Evolutionary conservation across 2,329 filamentous ascomycete genomes (phyloP).

Genomic region (Lasiodiplodia sp.): DNA sequence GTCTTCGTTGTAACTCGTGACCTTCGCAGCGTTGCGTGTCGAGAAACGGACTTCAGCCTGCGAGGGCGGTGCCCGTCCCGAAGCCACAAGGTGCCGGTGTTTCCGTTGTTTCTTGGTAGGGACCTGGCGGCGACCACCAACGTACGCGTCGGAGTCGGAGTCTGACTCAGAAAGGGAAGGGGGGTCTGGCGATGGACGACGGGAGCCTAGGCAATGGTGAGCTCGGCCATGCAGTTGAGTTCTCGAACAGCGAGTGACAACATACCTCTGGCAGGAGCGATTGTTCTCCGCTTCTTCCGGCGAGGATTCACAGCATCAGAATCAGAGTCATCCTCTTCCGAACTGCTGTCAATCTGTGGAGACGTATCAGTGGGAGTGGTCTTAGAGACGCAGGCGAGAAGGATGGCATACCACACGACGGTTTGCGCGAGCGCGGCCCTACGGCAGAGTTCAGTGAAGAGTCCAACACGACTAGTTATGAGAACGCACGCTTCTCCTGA

Average conservation of each 20-base stretch:
- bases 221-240: conserved; percentile 48
- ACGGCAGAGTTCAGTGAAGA: conserved; percentile 43
- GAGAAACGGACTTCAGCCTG: conserved; percentile 90
- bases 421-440: conserved; percentile 67
- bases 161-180: conserved; percentile 72
- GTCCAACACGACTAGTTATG: conserved; percentile 28
- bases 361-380: background rate
- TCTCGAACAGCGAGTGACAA: conserved; percentile 56
- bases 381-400: conserved; percentile 34
- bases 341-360: conserved; percentile 63
- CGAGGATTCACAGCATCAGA: conserved; percentile 72
- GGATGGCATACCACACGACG: conserved; percentile 63
- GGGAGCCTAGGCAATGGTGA: conserved; percentile 61
- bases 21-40: conserved; percentile 80
- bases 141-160: conserved; percentile 70
- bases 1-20: conserved; percentile 73
- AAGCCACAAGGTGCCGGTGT: conserved; percentile 70
- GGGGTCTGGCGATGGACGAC: conserved; percentile 57
- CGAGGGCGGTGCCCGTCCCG: conserved; percentile 66
- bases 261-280: conserved; percentile 69
- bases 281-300: conserved; percentile 72
- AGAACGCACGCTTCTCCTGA: conserved; percentile 83
- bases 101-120: conserved; percentile 77
- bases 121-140: conserved; percentile 72
- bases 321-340: conserved; percentile 71